Conservation (phyloP, 2,329 filamentous ascomycete species). For the Phaeosphaeria sp. region DNA sequence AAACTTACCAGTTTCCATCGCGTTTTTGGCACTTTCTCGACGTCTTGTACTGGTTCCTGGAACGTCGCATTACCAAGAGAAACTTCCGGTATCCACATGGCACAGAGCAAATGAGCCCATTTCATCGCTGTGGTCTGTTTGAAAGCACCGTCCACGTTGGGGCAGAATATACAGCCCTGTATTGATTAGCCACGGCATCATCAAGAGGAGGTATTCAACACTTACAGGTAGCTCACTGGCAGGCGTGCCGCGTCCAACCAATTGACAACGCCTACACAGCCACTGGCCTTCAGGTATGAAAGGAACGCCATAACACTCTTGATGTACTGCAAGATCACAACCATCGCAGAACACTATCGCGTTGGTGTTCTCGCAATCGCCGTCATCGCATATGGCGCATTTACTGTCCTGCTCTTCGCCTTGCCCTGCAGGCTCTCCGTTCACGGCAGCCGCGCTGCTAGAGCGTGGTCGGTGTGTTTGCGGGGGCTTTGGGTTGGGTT, state of each 20-base stretch:
- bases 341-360: constrained; percentile 99
- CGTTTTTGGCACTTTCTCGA: constrained; percentile 94
- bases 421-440: constrained; percentile 80
- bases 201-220: constrained; percentile 1
- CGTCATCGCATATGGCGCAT: constrained; percentile 96
- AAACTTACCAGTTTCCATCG: constrained; percentile 77
- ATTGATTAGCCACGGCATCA: constrained; percentile 22
- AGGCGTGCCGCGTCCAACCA: constrained; percentile 89
- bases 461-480: constrained; percentile 93
- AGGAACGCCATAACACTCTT: constrained; percentile 98
- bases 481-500: constrained; percentile 93
- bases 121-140: constrained; percentile 97
- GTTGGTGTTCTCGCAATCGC: constrained; percentile 99
- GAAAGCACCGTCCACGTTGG: constrained; percentile 96
- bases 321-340: constrained; percentile 95
- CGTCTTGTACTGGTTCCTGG: constrained; percentile 97
- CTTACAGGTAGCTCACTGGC: constrained; percentile 59
- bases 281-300: constrained; percentile 99
- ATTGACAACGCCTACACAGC: constrained; percentile 95
- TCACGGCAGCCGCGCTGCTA: constrained; percentile 92
- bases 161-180: constrained; percentile 86
- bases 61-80: constrained; percentile 94
- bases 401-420: constrained; percentile 97
- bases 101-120: constrained; percentile 95
- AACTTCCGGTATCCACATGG: constrained; percentile 98